phyloP scores from a whole-genome alignment of 805 yeast genomes.

The Zygoascus tannicola region DNA sequence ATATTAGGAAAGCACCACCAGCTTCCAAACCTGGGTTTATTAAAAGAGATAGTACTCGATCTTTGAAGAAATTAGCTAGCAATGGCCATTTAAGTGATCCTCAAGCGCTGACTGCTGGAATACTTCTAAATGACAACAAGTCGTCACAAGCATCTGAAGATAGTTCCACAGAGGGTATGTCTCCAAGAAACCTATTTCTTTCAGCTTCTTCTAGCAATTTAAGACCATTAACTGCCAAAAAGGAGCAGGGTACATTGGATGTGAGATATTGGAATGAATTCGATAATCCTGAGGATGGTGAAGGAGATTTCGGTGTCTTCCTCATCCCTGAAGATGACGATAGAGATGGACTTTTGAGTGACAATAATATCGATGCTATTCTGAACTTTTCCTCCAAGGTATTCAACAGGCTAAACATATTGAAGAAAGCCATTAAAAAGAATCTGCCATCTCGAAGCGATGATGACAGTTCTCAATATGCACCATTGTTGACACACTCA shows the following conservation, averaged over 20 bases:
- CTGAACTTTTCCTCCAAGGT: conserved; percentile 23
- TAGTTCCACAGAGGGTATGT: background rate
- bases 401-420: conserved; percentile 13
- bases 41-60: background rate
- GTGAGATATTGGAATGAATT: conserved; percentile 59
- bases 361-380: conserved; percentile 26
- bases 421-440: conserved; percentile 12
- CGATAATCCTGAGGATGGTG: conserved; percentile 47
- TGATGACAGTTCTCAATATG: conserved; percentile 9
- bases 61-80: background rate
- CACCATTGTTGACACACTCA: conserved; percentile 3
- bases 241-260: conserved; percentile 9
- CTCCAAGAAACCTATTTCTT: background rate
- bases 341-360: conserved; percentile 22
- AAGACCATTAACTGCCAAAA: background rate
- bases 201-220: conserved; percentile 5
- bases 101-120: conserved; percentile 10
- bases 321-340: conserved; percentile 29
- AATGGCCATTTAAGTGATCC: background rate
- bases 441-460: background rate
- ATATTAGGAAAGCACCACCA: conserved; percentile 40
- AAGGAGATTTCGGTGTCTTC: conserved; percentile 29
- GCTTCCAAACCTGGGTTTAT: conserved; percentile 6
- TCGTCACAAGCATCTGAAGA: background rate
- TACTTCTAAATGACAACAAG: conserved; percentile 15